Evolutionary conservation across 495 filamentous ascomycete species (phyloP).

Genomic region (Xanthoparmelia taractica): DNA sequence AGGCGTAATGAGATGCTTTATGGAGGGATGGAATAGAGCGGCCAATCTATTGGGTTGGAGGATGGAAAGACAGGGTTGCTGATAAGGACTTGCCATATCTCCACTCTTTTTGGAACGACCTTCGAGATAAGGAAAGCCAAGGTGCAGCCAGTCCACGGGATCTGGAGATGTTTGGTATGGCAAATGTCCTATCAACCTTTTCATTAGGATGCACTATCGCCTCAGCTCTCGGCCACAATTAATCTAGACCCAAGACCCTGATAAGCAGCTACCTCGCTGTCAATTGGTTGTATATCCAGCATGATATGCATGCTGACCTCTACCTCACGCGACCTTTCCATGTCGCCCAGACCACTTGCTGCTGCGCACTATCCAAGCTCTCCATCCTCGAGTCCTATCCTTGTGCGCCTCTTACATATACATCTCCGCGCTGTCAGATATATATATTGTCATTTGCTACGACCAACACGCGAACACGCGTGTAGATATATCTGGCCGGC

Average conservation of each 20-base stretch:
- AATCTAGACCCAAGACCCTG: conserved; percentile 8
- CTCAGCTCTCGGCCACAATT: background rate
- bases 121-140: conserved; percentile 10
- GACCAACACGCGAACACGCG: too few relatives aligned
- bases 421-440: conserved; percentile 15
- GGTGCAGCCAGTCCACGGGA: background rate
- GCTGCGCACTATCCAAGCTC: background rate
- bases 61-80: conserved; percentile 11
- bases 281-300: conserved; percentile 15
- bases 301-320: conserved; percentile 11
- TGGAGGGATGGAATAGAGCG: background rate
- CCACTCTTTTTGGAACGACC: conserved; percentile 1
- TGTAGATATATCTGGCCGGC: conserved; percentile 2
- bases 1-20: background rate
- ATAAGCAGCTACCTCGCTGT: conserved; percentile 9
- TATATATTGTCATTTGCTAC: background rate
- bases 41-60: background rate
- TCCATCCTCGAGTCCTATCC: background rate
- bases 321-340: background rate
- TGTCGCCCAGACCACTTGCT: background rate
- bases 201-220: background rate
- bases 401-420: background rate
- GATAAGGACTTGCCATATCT: conserved; percentile 5
- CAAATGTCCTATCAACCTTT: background rate
- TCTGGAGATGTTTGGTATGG: background rate